phyloP scores from a whole-genome alignment of 140 eudicot genomes.

The Ambrosia hybrid region DNA sequence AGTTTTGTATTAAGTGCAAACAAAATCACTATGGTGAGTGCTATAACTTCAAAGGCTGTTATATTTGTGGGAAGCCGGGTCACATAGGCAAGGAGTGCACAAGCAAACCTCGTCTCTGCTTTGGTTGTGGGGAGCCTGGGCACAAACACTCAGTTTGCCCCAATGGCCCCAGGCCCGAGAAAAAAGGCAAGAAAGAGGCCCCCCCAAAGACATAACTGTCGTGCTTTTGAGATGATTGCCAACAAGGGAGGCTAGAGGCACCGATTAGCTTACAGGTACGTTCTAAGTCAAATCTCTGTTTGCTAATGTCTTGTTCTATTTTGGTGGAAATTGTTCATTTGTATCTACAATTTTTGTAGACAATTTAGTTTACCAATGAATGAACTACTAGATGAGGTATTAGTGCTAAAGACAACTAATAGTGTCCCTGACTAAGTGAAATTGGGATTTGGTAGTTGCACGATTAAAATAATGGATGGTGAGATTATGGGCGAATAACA shows the following conservation, averaged over 20 bases:
- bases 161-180: neutral
- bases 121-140: slow-evolving; percentile 25
- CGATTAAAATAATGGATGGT: neutral
- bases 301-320: slow-evolving; percentile 1
- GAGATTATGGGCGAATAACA: neutral
- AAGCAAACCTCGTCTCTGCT: slow-evolving; percentile 19
- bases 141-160: slow-evolving; percentile 23
- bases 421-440: neutral
- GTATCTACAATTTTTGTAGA: neutral
- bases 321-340: neutral
- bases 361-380: neutral
- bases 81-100: slow-evolving; percentile 17
- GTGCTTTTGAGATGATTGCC: neutral
- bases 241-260: slow-evolving; percentile 12
- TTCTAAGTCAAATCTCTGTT: slow-evolving; percentile 11
- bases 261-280: slow-evolving; percentile 8
- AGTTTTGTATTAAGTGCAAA: slow-evolving; percentile 12
- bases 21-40: slow-evolving; percentile 22
- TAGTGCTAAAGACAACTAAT: neutral
- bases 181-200: slow-evolving; percentile 11
- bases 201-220: slow-evolving; percentile 7
- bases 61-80: slow-evolving; percentile 11
- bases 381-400: neutral
- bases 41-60: slow-evolving; percentile 10
- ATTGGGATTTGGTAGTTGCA: neutral